phyloP scores from a whole-genome alignment of 2,329 filamentous ascomycete species.

The Xylariales sp. region DNA sequence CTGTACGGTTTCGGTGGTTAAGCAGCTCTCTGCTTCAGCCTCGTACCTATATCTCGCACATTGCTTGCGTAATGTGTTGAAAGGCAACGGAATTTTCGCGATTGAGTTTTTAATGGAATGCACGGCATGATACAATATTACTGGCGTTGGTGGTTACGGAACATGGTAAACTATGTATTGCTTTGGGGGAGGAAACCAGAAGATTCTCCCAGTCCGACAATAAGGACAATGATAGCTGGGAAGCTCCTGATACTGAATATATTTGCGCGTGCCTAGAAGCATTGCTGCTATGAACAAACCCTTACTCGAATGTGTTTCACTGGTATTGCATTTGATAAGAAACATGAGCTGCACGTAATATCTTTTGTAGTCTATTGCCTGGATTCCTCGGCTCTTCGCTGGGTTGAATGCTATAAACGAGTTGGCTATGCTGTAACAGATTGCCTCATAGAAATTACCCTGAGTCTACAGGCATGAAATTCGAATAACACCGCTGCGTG shows the following conservation, averaged over 20 bases:
- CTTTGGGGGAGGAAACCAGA: too few relatives aligned
- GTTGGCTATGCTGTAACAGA: too few relatives aligned
- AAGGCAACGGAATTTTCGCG: not conserved
- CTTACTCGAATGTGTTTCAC: too few relatives aligned
- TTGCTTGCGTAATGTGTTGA: too few relatives aligned
- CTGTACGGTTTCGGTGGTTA: conserved; percentile 68
- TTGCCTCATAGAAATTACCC: too few relatives aligned
- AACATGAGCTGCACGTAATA: too few relatives aligned
- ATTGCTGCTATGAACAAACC: conserved; percentile 13
- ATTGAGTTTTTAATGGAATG: conserved; percentile 13
- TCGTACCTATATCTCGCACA: not conserved
- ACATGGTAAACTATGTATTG: too few relatives aligned
- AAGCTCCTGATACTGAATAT: conserved; percentile 21
- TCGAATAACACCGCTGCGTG: not conserved
- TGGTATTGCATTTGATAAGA: too few relatives aligned
- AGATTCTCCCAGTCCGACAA: conserved; percentile 14
- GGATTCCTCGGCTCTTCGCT: too few relatives aligned
- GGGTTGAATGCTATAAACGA: too few relatives aligned
- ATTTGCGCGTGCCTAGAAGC: conserved; percentile 15
- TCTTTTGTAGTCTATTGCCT: too few relatives aligned
- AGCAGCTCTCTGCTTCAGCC: conserved; percentile 11
- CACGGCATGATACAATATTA: conserved; percentile 26
- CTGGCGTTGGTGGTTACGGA: conserved; percentile 24
- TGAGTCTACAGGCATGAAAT: too few relatives aligned
- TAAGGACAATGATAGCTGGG: conserved; percentile 9